Percentiles rank a stretch among this genome's conserved stretches.
These are phyloP conservation scores for Alternaria dauci DNA, from an alignment of 2,329 filamentous ascomycete species.

Conservation along the genomic window DNA sequence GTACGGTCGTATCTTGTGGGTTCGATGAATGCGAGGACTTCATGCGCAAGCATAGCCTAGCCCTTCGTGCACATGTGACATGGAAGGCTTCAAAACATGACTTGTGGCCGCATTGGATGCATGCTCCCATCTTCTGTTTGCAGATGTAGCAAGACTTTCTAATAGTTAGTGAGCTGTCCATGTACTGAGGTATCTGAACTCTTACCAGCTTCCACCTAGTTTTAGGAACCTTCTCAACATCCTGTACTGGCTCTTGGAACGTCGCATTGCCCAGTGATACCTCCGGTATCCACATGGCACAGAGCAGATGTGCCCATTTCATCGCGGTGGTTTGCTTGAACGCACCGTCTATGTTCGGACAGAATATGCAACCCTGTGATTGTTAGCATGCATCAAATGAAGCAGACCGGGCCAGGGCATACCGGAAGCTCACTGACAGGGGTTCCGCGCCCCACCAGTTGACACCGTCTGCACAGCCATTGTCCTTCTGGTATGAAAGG, in stretches of 20 bases:
- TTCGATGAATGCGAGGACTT: conserved; percentile 85
- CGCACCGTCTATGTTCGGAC: conserved; percentile 94
- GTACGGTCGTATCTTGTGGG: conserved; percentile 78
- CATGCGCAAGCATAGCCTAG: conserved; percentile 92
- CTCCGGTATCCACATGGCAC: conserved; percentile 98
- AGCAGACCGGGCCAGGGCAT: conserved; percentile 18
- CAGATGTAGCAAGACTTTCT: conserved; percentile 86
- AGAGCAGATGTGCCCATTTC: conserved; percentile 96
- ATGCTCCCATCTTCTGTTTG: conserved; percentile 96
- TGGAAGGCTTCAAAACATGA: conserved; percentile 97
- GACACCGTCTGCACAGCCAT: conserved; percentile 97
- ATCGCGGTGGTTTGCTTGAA: conserved; percentile 98
- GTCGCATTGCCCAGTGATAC: conserved; percentile 94
- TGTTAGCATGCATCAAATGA: conserved; percentile 26
- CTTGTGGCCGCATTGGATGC: conserved; percentile 98
- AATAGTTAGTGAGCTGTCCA: conserved; percentile 22
- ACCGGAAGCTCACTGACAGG: conserved; percentile 67
- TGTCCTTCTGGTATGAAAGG: conserved; percentile 98
- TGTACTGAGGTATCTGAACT: conserved; percentile 9
- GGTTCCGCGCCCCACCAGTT: conserved; percentile 89
- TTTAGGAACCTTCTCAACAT: conserved; percentile 96
- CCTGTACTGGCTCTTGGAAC: conserved; percentile 98
- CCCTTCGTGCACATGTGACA: conserved; percentile 90
- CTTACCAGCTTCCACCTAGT: conserved; percentile 82
- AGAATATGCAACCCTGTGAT: conserved; percentile 80